These are phyloP conservation scores for Backusella australiensis DNA, from an alignment of 192 early-diverging fungal species.

Conservation along the genomic window DNA sequence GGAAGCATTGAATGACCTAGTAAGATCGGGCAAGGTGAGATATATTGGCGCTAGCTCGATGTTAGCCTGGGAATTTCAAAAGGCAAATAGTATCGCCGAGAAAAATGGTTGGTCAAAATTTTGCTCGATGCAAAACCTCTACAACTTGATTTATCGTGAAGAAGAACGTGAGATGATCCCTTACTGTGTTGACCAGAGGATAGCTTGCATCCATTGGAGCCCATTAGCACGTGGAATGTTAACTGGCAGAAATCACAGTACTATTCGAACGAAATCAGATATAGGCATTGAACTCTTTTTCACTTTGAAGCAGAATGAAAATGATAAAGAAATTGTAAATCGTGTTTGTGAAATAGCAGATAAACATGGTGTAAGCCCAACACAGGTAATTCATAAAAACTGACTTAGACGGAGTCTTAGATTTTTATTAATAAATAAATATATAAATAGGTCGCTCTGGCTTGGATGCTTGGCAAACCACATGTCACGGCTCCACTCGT, in stretches of 20 bases:
- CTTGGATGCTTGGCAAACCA: conserved; percentile 25
- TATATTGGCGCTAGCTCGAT: conserved; percentile 38
- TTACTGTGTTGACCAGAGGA: conserved; percentile 42
- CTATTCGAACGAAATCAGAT: neutral
- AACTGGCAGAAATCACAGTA: conserved; percentile 21
- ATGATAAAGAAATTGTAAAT: conserved; percentile 16
- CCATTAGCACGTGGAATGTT: conserved; percentile 49
- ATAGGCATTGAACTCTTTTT: neutral
- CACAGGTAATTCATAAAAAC: conserved; percentile 22
- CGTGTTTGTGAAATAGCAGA: conserved; percentile 22
- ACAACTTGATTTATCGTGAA: conserved; percentile 48
- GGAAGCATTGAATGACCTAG: conserved; percentile 38
- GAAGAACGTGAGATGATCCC: conserved; percentile 59
- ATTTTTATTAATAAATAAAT: neutral
- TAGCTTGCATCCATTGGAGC: conserved; percentile 47
- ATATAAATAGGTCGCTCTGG: conserved; percentile 19
- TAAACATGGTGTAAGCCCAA: conserved; percentile 15
- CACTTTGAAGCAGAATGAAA: neutral
- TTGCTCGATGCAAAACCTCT: conserved; percentile 46
- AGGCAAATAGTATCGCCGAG: conserved; percentile 45
- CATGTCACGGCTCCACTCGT: conserved; percentile 26
- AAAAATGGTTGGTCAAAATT: conserved; percentile 51
- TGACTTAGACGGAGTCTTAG: conserved; percentile 3
- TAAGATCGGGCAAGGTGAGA: conserved; percentile 40
- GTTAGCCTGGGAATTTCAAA: conserved; percentile 48